Base-by-base conservation (phyloP, 768 basidiomycete species). In the Xerocomellus dryophilus region DNA sequence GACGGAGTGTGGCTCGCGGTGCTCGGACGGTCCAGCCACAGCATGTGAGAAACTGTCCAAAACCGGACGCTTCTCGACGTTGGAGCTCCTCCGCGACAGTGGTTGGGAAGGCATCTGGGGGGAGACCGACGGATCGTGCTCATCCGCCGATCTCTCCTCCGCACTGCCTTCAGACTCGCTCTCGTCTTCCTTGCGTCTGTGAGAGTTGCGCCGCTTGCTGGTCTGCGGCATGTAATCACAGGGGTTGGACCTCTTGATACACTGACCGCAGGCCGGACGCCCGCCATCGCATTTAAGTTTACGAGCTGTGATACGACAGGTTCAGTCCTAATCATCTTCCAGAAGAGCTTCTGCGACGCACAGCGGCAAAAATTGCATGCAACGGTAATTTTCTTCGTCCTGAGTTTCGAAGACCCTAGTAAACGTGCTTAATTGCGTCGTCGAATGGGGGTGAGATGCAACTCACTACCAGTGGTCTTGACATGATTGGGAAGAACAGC, bases 331-430 rank as follows among this genome's bases (percentile, higher is more conserved):
- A 38, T 49, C 43, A 51, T 23, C 53, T 56, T 48, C 25, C 39
- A 36, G 20, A 63, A 57, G 57, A 51, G 31, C 35, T 43, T 50
- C 53, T 49, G 51, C 39, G 42, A 79, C 88, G 73, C 70, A 91
- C 90, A 91, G 57, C 90, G 86, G 74, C 90, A 93, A 70, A 93
- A 93, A 70, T 93, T 91, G 75, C 90, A 93, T 36, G 90, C 90
- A 42, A 92, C 89, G 20, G 86, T 90, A 50, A 92, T 92, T 72
- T 93, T 91, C 77, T 90, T 91, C 50, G 85, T 81, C 53, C 88
- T 80, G 60, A 81, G 81, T 60, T 86, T 85, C 57, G 77, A 77
- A 32, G 82, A 80, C 67, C 78, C 84, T 83, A 61, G 50, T 54
- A 36, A 52, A 55, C 14, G 44, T 34, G 63, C 32, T 60, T 54